Evolutionary conservation across 257 asterid species (phyloP), one percentile per base, ranked within the genome.

Genomic region (Nicotiana otophora): DNA sequence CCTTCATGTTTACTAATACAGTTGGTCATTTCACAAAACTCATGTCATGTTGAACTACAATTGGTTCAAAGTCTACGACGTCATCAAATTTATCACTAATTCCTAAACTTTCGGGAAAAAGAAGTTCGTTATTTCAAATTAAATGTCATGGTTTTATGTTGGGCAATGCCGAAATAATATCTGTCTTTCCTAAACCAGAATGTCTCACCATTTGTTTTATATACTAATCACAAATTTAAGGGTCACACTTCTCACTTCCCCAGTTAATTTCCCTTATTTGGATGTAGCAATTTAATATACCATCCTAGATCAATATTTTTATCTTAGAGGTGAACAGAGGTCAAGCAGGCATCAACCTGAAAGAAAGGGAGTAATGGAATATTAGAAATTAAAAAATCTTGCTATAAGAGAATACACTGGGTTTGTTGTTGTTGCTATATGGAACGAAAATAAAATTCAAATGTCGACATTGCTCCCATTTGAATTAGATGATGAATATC

Each of bases 41-140:
- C 63, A 28, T 26, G 63, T 34, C 63, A 8, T 75, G 46, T 75
- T 75, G 46, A 51, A 51, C 63, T 75, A 2, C 63, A 15, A 51
- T 51, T 48, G 28, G 16, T 75, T 75, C 39, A 2, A 72, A 15
- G 23, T 75, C 63, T 28, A 75, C 46, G 2, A 26, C 28, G 63
- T 69, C 80, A 75, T 75, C 63, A 75, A 75, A 14, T 51, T 75
- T 75, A 42, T 72, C 28, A 15, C 53, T 26, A 75, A 75, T 75
- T 75, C 28, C 63, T 51, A 14, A 15, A 75, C 80, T 51, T 75
- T 51, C 26, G 15, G 46, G 30, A 51, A 51, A 34, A 74, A 46
- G 79, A 48, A 74, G 39, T 60, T 15, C 39, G 12, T 48, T 11
- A 26, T 54, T 48, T 48, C 4, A 26, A 48, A 74, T 26, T 26